Conservation (phyloP, 2,329 filamentous ascomycete species). For the Chaetomium globosum region DNA sequence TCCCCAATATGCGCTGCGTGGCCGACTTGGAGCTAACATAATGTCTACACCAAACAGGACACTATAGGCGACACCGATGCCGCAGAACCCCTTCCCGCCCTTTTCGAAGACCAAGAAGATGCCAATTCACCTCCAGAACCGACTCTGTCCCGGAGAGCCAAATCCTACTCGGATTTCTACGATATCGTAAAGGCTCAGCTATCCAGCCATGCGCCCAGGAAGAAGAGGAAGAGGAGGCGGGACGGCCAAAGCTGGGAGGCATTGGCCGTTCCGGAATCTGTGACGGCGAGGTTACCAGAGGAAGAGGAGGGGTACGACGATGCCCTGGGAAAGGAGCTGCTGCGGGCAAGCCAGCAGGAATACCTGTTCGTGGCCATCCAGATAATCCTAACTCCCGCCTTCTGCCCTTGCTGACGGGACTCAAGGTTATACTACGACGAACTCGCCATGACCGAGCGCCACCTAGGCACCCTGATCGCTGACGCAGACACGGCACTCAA, state of each 20-base stretch:
- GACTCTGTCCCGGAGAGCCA: constrained; percentile 65
- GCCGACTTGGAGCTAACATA: constrained; percentile 18
- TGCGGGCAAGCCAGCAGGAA: constrained; percentile 81
- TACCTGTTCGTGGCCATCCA: constrained; percentile 65
- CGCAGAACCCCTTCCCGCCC: constrained; percentile 59
- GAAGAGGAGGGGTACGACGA: constrained; percentile 48
- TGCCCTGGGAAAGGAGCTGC: constrained; percentile 67
- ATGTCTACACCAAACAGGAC: constrained; percentile 49
- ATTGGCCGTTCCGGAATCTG: constrained; percentile 47
- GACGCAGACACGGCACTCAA: constrained; percentile 77
- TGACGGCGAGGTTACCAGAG: constrained; percentile 31
- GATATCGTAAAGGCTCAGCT: constrained; percentile 61
- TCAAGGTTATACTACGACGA: constrained; percentile 76
- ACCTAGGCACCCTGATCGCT: constrained; percentile 76
- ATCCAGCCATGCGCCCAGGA: constrained; percentile 52
- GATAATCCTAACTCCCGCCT: too few species aligned
- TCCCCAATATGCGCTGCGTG: not conserved
- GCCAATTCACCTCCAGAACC: constrained; percentile 66
- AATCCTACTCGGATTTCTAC: constrained; percentile 80
- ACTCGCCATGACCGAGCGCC: constrained; percentile 75
- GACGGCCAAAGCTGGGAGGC: constrained; percentile 55
- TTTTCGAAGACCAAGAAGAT: constrained; percentile 60
- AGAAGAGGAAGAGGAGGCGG: constrained; percentile 46
- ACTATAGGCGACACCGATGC: constrained; percentile 55
- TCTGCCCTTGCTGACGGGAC: constrained; percentile 38